A percentile compares a stretch with the other conserved stretches of the same genome.
Conservation (phyloP, 176 grass and related monocot species). For the Rhynchospora pubera region DNA sequence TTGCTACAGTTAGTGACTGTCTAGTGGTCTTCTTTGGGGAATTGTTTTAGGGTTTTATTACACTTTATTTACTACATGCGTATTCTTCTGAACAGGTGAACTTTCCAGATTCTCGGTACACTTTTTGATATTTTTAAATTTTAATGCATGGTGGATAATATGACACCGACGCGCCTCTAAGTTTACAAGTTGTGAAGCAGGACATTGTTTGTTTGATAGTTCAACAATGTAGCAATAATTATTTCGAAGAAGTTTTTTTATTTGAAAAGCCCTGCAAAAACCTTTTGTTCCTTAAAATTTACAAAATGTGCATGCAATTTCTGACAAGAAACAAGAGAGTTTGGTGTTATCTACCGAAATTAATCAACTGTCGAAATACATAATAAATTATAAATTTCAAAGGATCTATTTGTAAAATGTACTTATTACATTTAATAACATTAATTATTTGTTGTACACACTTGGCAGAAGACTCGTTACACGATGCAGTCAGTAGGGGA, state of each 20-base stretch:
- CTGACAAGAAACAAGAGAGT: background rate
- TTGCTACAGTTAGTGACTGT: background rate
- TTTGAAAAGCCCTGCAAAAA: background rate
- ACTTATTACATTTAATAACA: background rate
- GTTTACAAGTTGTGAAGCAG: background rate
- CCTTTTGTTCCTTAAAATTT: background rate
- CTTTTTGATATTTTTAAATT: background rate
- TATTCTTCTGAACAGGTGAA: background rate
- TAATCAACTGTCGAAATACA: too few relatives aligned
- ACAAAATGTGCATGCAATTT: background rate
- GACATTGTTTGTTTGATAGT: too few relatives aligned
- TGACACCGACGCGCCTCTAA: background rate
- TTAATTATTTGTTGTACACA: conserved; percentile 4
- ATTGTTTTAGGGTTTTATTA: background rate
- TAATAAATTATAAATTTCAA: background rate
- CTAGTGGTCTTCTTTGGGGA: too few relatives aligned
- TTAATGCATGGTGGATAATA: too few relatives aligned
- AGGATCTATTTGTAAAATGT: conserved; percentile 1
- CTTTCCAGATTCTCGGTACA: background rate
- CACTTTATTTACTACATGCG: conserved; percentile 18
- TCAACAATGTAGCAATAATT: background rate
- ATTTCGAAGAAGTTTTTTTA: background rate
- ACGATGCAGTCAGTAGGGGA: background rate
- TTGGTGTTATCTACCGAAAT: background rate
- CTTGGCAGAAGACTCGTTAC: background rate